Base-by-base conservation (phyloP, 179 eudicot genomes). In the Heliamphora pulchella region DNA sequence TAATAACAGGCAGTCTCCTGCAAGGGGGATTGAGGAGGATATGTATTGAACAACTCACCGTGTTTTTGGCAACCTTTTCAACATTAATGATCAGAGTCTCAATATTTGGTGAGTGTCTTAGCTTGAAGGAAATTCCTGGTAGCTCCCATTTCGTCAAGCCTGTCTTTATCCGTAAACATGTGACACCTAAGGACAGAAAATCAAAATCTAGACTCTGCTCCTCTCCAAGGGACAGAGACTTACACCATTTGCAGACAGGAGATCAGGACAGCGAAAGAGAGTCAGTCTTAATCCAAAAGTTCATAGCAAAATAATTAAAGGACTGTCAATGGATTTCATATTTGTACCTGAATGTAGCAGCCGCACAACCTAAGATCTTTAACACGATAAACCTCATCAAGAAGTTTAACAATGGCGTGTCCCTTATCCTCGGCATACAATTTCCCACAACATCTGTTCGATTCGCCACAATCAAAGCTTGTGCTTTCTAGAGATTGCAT, bases 401-500 rank as follows among this genome's bases (percentile, higher is more conserved):
- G 51, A 14, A 58, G 41, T 14, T 41, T 4, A 4, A 6, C 7
- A 41, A 58, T 3, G 8, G 0, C 5, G 2, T 15, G 0, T 57
- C 18, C 66, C 47, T 3, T 0, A 8, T 18, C 14, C 1, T 44
- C 51, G 41, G 0, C 15, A 8, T 57, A 13, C 3, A 61, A 61
- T 47, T 53, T 46, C 9, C 18, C 15, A 10, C n/a, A 18, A 6
- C 10, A 54, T 54, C 8, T 13, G 2, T 10, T 31, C 10, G 0
- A 15, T 53, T 50, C 17, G 76, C 9, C 22, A 3, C 78, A 75
- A 57, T 17, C 22, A 57, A 75, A 14, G 51, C 65, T 31, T 75
- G 78, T 66, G 57, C 51, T 55, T 7, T 75, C 65, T 14, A 75
- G 78, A 57, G 78, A 57, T 54, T 17, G 47, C 50, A 75, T 75